Evolutionary conservation across 2,329 filamentous ascomycete genomes (phyloP), one percentile per base, ranked within the genome.

Genomic region (Hypoxylon sp.): DNA sequence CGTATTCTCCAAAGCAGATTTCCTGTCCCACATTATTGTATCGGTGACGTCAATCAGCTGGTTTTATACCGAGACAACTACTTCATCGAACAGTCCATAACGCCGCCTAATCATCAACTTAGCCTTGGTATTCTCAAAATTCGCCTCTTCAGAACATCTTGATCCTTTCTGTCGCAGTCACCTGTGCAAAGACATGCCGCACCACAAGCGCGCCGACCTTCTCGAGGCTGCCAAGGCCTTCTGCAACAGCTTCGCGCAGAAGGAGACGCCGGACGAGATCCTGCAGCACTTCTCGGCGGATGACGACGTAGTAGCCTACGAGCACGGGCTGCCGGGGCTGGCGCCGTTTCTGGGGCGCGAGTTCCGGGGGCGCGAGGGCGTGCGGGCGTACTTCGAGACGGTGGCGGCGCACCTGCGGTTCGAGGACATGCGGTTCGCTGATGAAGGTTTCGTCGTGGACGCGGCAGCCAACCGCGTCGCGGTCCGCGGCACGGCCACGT

Each of bases 271-370:
- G 0, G 53, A 60, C 13, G 63, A 69, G 20, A 68, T 74, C 42
- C 45, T 75, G 5, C 40, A 42, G 6, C 70, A 73, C 59, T 74
- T 74, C 67, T 69, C 71, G 2, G 10, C 62, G 20, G 56, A 55
- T 0, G 17, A 18, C n/a, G 43, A 59, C 15, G 65, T 70, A 18
- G 26, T 68, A 0, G 69, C 73, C 38, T 65, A 63, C 60, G 74
- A 76, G 48, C 73, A 76, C 62, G 74, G 74, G 1, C 64, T 72
- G 1, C 55, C 67, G 6, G 60, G 62, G n/a, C 68, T 75, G 0
- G 71, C 72, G 2, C 72, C 73, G 9, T 75, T 76, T 42, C 62
- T 77, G 0, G 74, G 73, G 1, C 70, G 72, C 0, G 61, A 69
- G 18, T 75, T 70, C 55, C 58, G 60, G 9, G 74, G 73, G 3